phyloP scores from a whole-genome alignment of 805 yeast species.

The Sporopachydermia lactativora region DNA sequence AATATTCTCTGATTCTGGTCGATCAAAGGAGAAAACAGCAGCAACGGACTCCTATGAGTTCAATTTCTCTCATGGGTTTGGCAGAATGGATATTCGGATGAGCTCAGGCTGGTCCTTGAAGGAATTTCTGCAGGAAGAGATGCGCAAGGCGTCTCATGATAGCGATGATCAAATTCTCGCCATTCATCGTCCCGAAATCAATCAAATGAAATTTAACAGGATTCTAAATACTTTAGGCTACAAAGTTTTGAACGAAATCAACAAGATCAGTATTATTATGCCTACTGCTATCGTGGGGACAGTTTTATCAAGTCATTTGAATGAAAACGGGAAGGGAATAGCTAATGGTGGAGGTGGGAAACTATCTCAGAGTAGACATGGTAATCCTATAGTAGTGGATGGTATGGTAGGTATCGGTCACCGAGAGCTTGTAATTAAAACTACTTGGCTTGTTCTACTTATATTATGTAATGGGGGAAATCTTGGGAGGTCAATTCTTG shows the following conservation, averaged over 20 bases:
- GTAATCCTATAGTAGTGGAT: background rate
- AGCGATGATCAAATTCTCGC: background rate
- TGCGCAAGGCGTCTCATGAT: slow-evolving; percentile 8
- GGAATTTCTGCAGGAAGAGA: slow-evolving; percentile 17
- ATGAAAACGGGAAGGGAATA: slow-evolving; percentile 15
- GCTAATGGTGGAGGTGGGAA: slow-evolving; percentile 13
- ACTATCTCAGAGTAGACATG: background rate
- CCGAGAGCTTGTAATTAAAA: slow-evolving; percentile 20
- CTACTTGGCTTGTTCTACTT: slow-evolving; percentile 20
- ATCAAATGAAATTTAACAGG: slow-evolving; percentile 4
- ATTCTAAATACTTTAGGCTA: slow-evolving; percentile 38
- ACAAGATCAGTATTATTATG: slow-evolving; percentile 34
- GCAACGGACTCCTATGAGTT: background rate
- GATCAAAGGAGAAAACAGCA: background rate
- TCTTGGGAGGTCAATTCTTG: background rate
- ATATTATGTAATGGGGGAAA: slow-evolving; percentile 9
- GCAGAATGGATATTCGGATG: slow-evolving; percentile 26
- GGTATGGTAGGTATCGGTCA: slow-evolving; percentile 16
- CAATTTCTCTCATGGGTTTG: slow-evolving; percentile 12
- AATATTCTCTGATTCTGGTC: slow-evolving; percentile 1
- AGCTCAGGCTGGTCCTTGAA: slow-evolving; percentile 27
- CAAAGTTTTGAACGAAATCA: slow-evolving; percentile 36
- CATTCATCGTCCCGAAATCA: background rate
- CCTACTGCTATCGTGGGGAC: slow-evolving; percentile 41
- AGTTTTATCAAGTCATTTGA: slow-evolving; percentile 19